A percentile compares a stretch with the other conserved stretches of the same genome.
phyloP scores from a whole-genome alignment of 2,329 filamentous ascomycete species.

The Phialophora expanda region DNA sequence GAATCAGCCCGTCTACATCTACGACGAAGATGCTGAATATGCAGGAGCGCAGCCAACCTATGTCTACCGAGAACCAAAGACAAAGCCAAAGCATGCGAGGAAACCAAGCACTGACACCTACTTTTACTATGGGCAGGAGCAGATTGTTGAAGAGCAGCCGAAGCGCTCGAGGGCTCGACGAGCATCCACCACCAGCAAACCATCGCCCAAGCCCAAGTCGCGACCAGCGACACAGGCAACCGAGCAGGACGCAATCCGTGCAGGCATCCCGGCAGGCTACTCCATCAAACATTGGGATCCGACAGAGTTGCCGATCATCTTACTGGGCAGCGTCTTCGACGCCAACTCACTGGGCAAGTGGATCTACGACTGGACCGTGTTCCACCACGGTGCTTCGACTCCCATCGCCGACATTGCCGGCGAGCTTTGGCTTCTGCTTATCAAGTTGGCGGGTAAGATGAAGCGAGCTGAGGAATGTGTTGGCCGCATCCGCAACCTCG shows the following conservation, averaged over 20 bases:
- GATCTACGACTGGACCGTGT: slow-evolving; percentile 99
- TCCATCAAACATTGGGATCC: slow-evolving; percentile 99
- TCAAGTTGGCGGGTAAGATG: slow-evolving; percentile 90
- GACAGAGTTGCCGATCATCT: slow-evolving; percentile 87
- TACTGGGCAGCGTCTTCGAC: slow-evolving; percentile 94
- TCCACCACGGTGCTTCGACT: slow-evolving; percentile 78
- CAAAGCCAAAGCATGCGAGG: slow-evolving; percentile 52
- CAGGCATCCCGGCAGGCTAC: slow-evolving; percentile 83
- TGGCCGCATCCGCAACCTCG: slow-evolving; percentile 70
- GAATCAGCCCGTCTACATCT: slow-evolving; percentile 60
- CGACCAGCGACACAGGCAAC: slow-evolving; percentile 57
- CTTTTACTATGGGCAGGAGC: slow-evolving; percentile 60
- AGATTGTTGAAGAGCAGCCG: slow-evolving; percentile 62
- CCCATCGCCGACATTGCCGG: slow-evolving; percentile 90
- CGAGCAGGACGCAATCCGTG: slow-evolving; percentile 67
- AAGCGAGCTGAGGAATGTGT: slow-evolving; percentile 85
- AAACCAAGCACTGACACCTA: slow-evolving; percentile 56
- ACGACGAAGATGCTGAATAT: slow-evolving; percentile 59
- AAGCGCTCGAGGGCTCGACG: slow-evolving; percentile 57
- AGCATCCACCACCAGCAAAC: slow-evolving; percentile 58
- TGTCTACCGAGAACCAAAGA: slow-evolving; percentile 53
- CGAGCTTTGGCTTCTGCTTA: slow-evolving; percentile 92
- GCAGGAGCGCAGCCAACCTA: slow-evolving; percentile 55
- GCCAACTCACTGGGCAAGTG: slow-evolving; percentile 97
- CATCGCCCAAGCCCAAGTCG: slow-evolving; percentile 51